Conservation (phyloP, 106 monocot genomes). For the Narthecium ossifragum region DNA sequence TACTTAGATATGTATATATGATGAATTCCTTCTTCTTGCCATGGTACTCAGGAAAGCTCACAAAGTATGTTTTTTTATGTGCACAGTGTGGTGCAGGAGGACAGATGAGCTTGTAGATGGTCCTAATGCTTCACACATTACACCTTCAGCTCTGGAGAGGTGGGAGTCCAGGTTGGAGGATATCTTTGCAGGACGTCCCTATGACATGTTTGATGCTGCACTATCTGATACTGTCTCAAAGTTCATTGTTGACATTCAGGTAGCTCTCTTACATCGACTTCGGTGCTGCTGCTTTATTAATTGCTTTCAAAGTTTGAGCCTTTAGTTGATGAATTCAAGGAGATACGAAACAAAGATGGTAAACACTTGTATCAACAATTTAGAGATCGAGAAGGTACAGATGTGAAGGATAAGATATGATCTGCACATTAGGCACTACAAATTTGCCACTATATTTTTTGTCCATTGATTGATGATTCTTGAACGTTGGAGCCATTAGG, state of each 20-base stretch:
- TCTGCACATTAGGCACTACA: too few relatives aligned
- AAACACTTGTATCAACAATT: too few relatives aligned
- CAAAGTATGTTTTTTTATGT: too few relatives aligned
- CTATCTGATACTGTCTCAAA: slow-evolving; percentile 51
- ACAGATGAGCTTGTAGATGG: slow-evolving; percentile 73
- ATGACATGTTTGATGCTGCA: slow-evolving; percentile 68
- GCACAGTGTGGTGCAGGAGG: slow-evolving; percentile 76
- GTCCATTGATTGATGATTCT: not conserved
- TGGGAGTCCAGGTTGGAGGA: slow-evolving; percentile 55
- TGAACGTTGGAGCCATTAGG: slow-evolving; percentile 21
- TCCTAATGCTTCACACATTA: slow-evolving; percentile 55
- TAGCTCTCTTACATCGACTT: slow-evolving; percentile 2
- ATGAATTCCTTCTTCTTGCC: too few relatives aligned
- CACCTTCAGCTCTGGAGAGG: slow-evolving; percentile 41
- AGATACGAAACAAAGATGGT: not conserved
- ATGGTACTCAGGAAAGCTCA: too few relatives aligned
- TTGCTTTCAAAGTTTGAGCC: not conserved
- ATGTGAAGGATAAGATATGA: not conserved
- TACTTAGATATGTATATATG: too few relatives aligned
- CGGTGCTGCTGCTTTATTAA: too few relatives aligned
- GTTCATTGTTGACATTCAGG: slow-evolving; percentile 87
- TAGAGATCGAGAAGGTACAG: not conserved
- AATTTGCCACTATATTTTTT: too few relatives aligned
- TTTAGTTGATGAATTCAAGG: not conserved
- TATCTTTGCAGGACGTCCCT: slow-evolving; percentile 41